Percentiles rank a stretch among this genome's conserved stretches.
Conservation (phyloP, 2,329 filamentous ascomycete genomes). For the Chlorencoelia australis region DNA sequence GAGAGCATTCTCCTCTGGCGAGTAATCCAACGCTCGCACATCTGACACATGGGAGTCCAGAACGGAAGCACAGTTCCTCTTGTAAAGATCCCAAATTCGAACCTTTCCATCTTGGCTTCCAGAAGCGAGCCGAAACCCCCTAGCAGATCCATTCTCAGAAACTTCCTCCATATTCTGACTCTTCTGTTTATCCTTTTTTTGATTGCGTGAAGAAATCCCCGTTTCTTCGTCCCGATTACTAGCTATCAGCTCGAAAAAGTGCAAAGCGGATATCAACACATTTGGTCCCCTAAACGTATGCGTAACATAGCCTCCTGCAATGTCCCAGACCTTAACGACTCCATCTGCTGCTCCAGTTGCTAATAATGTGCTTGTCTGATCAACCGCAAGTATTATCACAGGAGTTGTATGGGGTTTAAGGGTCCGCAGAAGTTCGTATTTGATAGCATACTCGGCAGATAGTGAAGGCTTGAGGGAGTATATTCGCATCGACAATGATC, state of each 20-base stretch:
- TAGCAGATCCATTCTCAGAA: constrained; percentile 38
- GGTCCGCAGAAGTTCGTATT: constrained; percentile 62
- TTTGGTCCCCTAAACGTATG: constrained; percentile 93
- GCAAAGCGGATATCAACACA: constrained; percentile 79
- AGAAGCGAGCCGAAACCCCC: constrained; percentile 71
- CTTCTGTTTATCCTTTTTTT: constrained; percentile 34
- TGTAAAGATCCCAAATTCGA: constrained; percentile 83
- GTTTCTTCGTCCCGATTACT: constrained; percentile 30
- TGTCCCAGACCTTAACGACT: constrained; percentile 93
- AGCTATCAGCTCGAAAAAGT: constrained; percentile 72
- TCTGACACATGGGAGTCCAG: constrained; percentile 92
- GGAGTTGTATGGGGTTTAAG: constrained; percentile 86
- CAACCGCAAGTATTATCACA: constrained; percentile 75
- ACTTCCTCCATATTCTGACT: constrained; percentile 35
- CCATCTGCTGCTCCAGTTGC: constrained; percentile 92
- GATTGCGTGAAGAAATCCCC: constrained; percentile 31
- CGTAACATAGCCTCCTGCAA: constrained; percentile 78
- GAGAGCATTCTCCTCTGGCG: constrained; percentile 59
- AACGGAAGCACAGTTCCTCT: constrained; percentile 65
- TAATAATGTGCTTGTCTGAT: constrained; percentile 78
- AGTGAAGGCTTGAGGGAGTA: constrained; percentile 58
- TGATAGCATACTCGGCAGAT: constrained; percentile 45
- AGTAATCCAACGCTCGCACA: constrained; percentile 80
- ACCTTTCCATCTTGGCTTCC: constrained; percentile 93
- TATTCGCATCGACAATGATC: constrained; percentile 92